phyloP scores from a whole-genome alignment of 129 eudicot species.

The Mikania micrantha region DNA sequence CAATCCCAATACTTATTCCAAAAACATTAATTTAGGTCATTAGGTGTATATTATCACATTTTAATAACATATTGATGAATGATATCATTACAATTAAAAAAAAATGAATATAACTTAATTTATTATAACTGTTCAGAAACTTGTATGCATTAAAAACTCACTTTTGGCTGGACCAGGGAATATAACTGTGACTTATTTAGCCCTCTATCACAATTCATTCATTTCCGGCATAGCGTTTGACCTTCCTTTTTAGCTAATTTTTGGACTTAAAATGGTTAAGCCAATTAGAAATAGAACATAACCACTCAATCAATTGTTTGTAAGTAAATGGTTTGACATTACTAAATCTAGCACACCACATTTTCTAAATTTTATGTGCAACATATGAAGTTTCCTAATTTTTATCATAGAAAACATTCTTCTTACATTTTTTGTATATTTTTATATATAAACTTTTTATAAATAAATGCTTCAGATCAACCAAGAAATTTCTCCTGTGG shows the following conservation, averaged over 20 bases:
- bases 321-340: neutral
- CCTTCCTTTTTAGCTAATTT: neutral
- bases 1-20: conserved; percentile 53
- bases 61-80: no score
- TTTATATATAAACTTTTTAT: neutral
- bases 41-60: neutral
- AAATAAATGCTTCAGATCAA: conserved; percentile 18
- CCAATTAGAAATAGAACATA: neutral
- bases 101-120: no score
- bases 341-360: neutral
- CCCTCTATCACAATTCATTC: no score
- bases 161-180: neutral
- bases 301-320: neutral
- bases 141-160: neutral
- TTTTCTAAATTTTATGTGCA: neutral
- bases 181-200: no score
- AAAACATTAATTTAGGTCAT: neutral
- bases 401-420: neutral
- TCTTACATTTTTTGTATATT: neutral
- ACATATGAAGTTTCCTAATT: neutral
- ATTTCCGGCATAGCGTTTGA: no score
- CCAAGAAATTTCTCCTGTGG: conserved; percentile 79
- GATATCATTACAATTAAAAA: no score
- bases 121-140: neutral
- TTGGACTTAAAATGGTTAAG: neutral